These are phyloP conservation scores for Heterobasidion parviporum DNA, from an alignment of 1,284 basidiomycete genomes.

Conservation along the genomic window DNA sequence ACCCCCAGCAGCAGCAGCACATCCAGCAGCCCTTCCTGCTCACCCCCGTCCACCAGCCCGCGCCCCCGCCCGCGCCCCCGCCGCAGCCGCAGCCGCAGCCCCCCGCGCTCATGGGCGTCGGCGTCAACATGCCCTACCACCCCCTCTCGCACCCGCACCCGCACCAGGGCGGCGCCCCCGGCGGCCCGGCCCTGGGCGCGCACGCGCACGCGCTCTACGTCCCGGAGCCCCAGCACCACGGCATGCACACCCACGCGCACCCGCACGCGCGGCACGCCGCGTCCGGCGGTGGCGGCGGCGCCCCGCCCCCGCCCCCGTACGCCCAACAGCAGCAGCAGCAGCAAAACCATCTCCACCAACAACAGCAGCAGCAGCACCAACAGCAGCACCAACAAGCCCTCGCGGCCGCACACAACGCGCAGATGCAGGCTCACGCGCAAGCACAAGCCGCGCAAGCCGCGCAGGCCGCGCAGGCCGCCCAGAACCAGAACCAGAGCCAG, in stretches of 20 bases:
- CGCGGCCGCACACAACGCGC: too few relatives aligned
- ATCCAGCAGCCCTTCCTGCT: constrained; percentile 12
- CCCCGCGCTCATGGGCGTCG: constrained; percentile 7
- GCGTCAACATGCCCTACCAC: constrained; percentile 6
- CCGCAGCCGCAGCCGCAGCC: not conserved
- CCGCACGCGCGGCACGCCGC: constrained; percentile 6
- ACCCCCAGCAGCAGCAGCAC: constrained; percentile 17
- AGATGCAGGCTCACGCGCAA: too few relatives aligned
- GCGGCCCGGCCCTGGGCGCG: not conserved
- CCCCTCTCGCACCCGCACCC: constrained; percentile 11
- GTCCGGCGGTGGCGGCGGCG: constrained; percentile 15
- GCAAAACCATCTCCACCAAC: constrained; percentile 11
- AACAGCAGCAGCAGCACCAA: not conserved
- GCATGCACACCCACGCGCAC: constrained; percentile 12
- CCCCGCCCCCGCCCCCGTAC: constrained; percentile 13
- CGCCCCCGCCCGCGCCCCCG: not conserved
- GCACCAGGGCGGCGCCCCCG: not conserved
- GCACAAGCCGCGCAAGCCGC: too few relatives aligned
- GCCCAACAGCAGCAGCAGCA: constrained; percentile 10
- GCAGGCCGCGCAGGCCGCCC: constrained; percentile 14
- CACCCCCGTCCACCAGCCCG: constrained; percentile 3
- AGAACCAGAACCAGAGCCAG: constrained; percentile 14
- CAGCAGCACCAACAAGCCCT: not conserved
- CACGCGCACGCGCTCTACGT: not conserved
- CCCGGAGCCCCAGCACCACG: not conserved